Conservation (phyloP, 768 basidiomycete species). For the Dictyophora rubrovolvata region DNA sequence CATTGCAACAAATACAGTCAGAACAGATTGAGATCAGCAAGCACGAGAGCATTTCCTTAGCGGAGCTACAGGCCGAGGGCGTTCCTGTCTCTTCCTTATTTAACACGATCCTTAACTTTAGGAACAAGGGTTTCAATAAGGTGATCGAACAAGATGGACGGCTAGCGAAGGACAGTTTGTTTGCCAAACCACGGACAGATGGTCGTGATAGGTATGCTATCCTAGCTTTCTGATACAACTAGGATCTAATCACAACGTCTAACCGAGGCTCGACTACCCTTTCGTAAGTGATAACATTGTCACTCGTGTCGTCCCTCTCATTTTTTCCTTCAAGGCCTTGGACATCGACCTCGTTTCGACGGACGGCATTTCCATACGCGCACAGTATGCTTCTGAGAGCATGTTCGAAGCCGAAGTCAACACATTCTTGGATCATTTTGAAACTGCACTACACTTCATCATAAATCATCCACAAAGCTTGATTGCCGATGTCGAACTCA, state of each 20-base stretch:
- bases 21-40: background rate
- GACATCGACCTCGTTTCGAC: background rate
- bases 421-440: background rate
- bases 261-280: too few species aligned
- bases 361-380: background rate
- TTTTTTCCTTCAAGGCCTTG: background rate
- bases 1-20: background rate
- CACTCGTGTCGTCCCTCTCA: too few species aligned
- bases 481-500: background rate
- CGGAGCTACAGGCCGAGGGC: background rate
- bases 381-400: background rate
- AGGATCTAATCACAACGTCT: too few species aligned
- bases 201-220: too few species aligned
- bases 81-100: background rate
- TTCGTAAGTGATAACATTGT: too few species aligned
- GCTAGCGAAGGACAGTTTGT: too few species aligned
- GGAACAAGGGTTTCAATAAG: background rate
- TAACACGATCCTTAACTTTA: background rate
- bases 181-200: too few species aligned
- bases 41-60: background rate
- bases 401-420: background rate
- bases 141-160: too few species aligned
- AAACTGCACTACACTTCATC: background rate
- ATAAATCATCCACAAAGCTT: background rate
- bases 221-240: too few species aligned